Conservation (phyloP, 2,329 filamentous ascomycete species). For the Acephala macrosclerotiorum region DNA sequence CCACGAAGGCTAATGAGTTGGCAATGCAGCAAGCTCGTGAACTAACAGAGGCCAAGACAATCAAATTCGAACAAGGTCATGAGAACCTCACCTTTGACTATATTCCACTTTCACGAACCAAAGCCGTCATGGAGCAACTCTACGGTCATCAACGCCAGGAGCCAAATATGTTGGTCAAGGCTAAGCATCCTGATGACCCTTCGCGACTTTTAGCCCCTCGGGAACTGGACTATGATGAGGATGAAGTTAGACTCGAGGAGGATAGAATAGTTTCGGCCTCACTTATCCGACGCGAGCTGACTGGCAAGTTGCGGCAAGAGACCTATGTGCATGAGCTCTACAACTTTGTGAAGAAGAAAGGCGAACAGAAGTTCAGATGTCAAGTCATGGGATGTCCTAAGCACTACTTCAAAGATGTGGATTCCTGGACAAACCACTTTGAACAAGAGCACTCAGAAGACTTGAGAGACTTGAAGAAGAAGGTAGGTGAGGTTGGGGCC, state of each 20-base stretch:
- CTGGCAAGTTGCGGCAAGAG: constrained; percentile 86
- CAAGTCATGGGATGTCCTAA: constrained; percentile 95
- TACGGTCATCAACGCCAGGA: neutral
- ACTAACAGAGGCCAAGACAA: neutral
- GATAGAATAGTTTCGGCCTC: neutral
- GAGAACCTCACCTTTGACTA: neutral
- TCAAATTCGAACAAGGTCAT: neutral
- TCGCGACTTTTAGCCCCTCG: neutral
- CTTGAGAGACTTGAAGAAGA: constrained; percentile 79
- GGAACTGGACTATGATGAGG: neutral
- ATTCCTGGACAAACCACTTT: constrained; percentile 98
- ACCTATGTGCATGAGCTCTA: constrained; percentile 84
- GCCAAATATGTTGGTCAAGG: neutral
- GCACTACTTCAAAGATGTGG: constrained; percentile 95
- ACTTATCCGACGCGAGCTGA: constrained; percentile 70
- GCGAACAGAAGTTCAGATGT: constrained; percentile 95
- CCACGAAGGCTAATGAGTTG: neutral
- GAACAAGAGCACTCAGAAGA: constrained; percentile 95
- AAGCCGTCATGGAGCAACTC: neutral
- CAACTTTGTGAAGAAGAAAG: constrained; percentile 95
- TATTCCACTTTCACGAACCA: neutral
- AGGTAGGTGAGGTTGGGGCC: constrained; percentile 68
- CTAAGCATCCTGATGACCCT: constrained; percentile 2
- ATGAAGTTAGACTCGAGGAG: constrained; percentile 1
- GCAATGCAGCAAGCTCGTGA: neutral